Evolutionary conservation across 768 basidiomycete species (phyloP), one percentile per base, ranked within the genome.

Genomic region (Podaxis rugospora): DNA sequence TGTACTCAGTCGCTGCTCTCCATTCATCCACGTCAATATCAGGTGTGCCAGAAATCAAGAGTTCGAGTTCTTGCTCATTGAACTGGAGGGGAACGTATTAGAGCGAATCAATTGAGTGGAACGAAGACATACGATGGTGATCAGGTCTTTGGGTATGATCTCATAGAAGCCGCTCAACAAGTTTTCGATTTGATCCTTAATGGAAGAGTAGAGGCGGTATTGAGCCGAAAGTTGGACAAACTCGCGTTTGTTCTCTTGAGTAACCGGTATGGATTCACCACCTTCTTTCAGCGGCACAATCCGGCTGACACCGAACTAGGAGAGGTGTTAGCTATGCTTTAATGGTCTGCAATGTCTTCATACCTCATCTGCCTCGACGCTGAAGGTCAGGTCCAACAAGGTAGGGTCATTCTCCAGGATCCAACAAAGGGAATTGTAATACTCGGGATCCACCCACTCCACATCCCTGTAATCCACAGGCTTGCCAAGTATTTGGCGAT

Each of bases 11-110:
- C 11, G 92, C 92, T 14, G 90, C 87, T 56, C 92, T 85, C 93
- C 94, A 95, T 74, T 98, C 97, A 71, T 99, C 97, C 1, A 98
- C 93, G 66, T 98, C 95, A 64, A 99, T 94, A 65, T 96, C 95
- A n/a, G 97, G 96, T 18, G 96, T 95, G 25, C 97, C 97, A 3
- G 93, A 95, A 63, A 97, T 96, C 47, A 97, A 82, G 14, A 97
- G 80, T 72, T 97, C 95, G 32, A 97, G 83, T 68, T 97, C 95
- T 76, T 94, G 89, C 66, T 95, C 94, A 67, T 94, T 94, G 77
- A 96, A 96, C 92, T 94, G 67, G 16, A 50, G 39, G 61, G 9
- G 35, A 51, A 32, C 57, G 36, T 52, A 67, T 57, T 55, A 59
- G 49, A 58, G 25, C 39, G 25, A 53, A 36, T 57, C 32, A 32